Evolutionary conservation across 371 early-diverging fungal genomes (phyloP).

Genomic region (Fennellomyces sp.): DNA sequence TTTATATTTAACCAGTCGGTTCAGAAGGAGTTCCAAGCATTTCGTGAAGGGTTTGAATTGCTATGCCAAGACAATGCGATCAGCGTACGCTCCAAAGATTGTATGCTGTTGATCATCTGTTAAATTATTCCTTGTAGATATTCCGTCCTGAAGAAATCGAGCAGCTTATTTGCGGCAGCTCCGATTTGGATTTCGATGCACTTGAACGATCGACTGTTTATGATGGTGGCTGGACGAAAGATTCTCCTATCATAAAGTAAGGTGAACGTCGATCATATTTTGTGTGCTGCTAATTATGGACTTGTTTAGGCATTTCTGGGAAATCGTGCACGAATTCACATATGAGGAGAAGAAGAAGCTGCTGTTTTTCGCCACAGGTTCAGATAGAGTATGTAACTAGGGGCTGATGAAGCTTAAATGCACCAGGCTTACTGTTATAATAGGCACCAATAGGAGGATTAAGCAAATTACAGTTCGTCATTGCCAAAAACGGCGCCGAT

Average conservation of each 20-base stretch:
- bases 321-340: slow-evolving; percentile 81
- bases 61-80: slow-evolving; percentile 86
- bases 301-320: slow-evolving; percentile 84
- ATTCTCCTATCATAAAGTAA: slow-evolving; percentile 67
- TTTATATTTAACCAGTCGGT: slow-evolving; percentile 78
- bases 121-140: too few species aligned
- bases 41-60: slow-evolving; percentile 88
- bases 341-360: slow-evolving; percentile 89
- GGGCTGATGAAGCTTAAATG: slow-evolving; percentile 79
- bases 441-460: slow-evolving; percentile 95
- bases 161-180: slow-evolving; percentile 92
- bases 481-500: slow-evolving; percentile 98
- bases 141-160: slow-evolving; percentile 96
- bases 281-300: not conserved
- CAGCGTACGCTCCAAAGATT: slow-evolving; percentile 54
- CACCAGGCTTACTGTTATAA: too few species aligned
- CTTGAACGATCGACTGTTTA: slow-evolving; percentile 85
- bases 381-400: slow-evolving; percentile 74
- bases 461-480: slow-evolving; percentile 89
- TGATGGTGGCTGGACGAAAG: slow-evolving; percentile 81
- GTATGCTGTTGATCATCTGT: too few species aligned
- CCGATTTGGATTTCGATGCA: slow-evolving; percentile 85
- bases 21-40: slow-evolving; percentile 82
- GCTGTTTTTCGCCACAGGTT: slow-evolving; percentile 97
- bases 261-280: slow-evolving; percentile 10